Conservation (phyloP, 2,329 filamentous ascomycete genomes). For the Hypomyces perniciosus region DNA sequence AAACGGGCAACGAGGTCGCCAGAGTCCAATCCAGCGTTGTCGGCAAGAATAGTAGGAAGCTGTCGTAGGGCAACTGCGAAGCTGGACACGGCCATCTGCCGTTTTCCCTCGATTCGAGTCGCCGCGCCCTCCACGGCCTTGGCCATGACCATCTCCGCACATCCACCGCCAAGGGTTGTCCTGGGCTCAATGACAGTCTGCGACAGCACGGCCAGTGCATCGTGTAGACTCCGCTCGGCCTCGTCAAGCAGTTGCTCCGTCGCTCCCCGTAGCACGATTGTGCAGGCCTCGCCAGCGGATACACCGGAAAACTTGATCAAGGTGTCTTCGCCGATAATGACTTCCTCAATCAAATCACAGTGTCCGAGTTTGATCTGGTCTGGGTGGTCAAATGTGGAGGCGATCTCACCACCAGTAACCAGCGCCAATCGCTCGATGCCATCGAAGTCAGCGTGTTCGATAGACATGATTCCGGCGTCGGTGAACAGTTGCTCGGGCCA, state of each 20-base stretch:
- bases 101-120: constrained; percentile 93
- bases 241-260: constrained; percentile 97
- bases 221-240: constrained; percentile 91
- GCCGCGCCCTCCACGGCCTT: constrained; percentile 93
- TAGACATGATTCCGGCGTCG: constrained; percentile 95
- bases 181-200: constrained; percentile 93
- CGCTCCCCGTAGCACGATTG: constrained; percentile 90
- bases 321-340: constrained; percentile 97
- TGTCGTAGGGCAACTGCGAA: constrained; percentile 88
- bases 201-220: constrained; percentile 90
- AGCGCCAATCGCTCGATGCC: constrained; percentile 92
- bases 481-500: constrained; percentile 99
- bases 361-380: constrained; percentile 94
- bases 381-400: constrained; percentile 95
- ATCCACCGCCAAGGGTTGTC: constrained; percentile 90
- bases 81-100: constrained; percentile 84
- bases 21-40: constrained; percentile 95
- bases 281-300: constrained; percentile 89
- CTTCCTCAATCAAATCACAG: constrained; percentile 93
- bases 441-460: constrained; percentile 98
- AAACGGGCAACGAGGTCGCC: constrained; percentile 88
- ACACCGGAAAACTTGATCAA: constrained; percentile 97
- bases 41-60: constrained; percentile 90
- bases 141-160: constrained; percentile 98
- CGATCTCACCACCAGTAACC: constrained; percentile 94